Conservation (phyloP, 2,329 filamentous ascomycete species). For the Endoconidiophora polonica region DNA sequence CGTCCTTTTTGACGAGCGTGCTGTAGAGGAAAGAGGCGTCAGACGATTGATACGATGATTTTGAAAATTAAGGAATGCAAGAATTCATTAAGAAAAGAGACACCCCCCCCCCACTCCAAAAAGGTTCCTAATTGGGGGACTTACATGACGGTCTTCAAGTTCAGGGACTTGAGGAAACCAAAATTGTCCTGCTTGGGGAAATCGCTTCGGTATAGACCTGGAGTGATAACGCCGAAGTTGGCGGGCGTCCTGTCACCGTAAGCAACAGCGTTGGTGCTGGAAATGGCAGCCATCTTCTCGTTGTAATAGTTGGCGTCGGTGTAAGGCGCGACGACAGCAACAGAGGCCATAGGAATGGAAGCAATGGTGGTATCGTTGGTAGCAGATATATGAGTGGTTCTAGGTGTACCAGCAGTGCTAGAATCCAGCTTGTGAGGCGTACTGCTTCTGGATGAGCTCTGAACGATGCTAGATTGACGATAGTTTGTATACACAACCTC, state of each 20-base stretch:
- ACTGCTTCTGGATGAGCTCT: no score
- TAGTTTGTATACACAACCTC: no score
- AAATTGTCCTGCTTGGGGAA: conserved; percentile 61
- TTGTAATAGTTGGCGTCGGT: background rate
- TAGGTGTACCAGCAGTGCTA: no score
- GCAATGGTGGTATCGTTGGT: no score
- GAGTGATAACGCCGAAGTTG: conserved; percentile 64
- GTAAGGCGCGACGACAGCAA: no score
- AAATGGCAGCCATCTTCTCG: background rate
- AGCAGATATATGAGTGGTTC: no score
- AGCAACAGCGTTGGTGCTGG: no score
- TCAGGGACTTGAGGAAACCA: conserved; percentile 47
- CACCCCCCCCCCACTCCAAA: background rate
- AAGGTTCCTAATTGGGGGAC: conserved; percentile 18
- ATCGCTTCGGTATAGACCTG: conserved; percentile 64
- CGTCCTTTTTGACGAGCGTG: conserved; percentile 47
- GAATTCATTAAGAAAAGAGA: background rate
- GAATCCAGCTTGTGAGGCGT: no score
- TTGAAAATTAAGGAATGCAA: background rate
- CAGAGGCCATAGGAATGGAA: no score
- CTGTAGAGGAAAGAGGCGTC: conserved; percentile 20
- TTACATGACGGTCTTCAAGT: conserved; percentile 66
- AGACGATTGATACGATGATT: background rate
- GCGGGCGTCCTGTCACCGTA: conserved; percentile 25
- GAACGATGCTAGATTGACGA: no score